A percentile compares a stretch with the other conserved stretches of the same genome.
Evolutionary conservation across 2,329 filamentous ascomycete genomes (phyloP).

Genomic region (Helminthosporium solani): DNA sequence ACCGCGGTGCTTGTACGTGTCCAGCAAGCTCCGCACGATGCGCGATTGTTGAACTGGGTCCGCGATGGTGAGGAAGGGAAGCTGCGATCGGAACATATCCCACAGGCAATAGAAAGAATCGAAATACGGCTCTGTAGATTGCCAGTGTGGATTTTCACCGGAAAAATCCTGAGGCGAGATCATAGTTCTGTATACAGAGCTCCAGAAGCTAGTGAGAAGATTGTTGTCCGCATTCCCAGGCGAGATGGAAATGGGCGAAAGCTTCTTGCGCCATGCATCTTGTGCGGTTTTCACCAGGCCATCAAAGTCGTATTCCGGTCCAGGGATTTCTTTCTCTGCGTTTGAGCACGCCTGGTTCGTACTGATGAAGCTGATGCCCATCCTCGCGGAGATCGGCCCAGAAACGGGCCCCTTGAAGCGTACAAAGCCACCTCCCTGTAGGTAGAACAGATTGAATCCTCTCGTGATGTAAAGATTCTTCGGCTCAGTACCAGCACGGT

Average conservation of each 20-base stretch:
- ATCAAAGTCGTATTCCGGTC: slow-evolving; percentile 60
- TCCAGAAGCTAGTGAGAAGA: slow-evolving; percentile 48
- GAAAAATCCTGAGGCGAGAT: slow-evolving; percentile 52
- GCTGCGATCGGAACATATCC: slow-evolving; percentile 52
- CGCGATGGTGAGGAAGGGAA: slow-evolving; percentile 67
- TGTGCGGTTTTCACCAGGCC: slow-evolving; percentile 47
- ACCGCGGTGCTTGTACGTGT: slow-evolving; percentile 70
- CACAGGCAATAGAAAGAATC: slow-evolving; percentile 63
- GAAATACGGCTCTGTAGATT: slow-evolving; percentile 48
- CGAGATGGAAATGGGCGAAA: slow-evolving; percentile 43
- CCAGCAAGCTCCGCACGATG: slow-evolving; percentile 70
- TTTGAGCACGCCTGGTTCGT: slow-evolving; percentile 65
- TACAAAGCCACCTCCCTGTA: slow-evolving; percentile 37
- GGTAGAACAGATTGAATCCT: slow-evolving; percentile 39
- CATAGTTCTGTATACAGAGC: slow-evolving; percentile 47
- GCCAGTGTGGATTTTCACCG: slow-evolving; percentile 50
- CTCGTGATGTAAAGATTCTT: slow-evolving; percentile 42
- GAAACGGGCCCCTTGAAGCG: slow-evolving; percentile 57
- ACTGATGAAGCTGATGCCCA: slow-evolving; percentile 71
- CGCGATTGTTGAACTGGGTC: slow-evolving; percentile 64
- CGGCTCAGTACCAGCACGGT: slow-evolving; percentile 50
- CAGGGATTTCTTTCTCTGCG: slow-evolving; percentile 68
- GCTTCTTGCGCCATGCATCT: slow-evolving; percentile 44
- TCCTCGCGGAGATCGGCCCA: slow-evolving; percentile 61
- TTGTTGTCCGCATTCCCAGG: slow-evolving; percentile 38